Conservation (phyloP, 2,329 filamentous ascomycete genomes). For the Sporothrix euskadiensis region DNA sequence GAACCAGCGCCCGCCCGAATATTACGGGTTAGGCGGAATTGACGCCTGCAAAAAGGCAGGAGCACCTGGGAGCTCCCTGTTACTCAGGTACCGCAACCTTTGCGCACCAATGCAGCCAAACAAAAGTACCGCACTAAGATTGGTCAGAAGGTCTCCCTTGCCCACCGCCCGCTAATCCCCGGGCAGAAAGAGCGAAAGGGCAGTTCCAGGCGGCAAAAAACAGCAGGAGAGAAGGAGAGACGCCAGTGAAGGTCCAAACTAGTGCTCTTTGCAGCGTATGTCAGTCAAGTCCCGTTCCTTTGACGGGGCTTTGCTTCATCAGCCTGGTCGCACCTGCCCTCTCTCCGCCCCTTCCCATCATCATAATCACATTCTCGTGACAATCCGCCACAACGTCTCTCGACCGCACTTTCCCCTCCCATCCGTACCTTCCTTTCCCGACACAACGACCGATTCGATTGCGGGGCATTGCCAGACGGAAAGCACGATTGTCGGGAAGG, state of each 20-base stretch:
- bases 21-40: conserved; percentile 3
- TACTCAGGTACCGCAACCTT: neutral
- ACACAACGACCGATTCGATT: neutral
- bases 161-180: neutral
- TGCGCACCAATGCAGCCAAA: neutral
- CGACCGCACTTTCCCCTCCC: neutral
- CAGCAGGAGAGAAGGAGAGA: neutral
- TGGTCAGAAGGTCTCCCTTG: neutral
- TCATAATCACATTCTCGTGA: conserved; percentile 16
- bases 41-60: neutral
- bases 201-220: neutral
- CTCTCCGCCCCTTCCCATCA: conserved; percentile 14
- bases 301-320: conserved; percentile 19
- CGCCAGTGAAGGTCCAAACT: neutral
- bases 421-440: conserved; percentile 1
- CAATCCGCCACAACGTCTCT: conserved; percentile 15
- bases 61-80: neutral
- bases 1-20: conserved; percentile 1
- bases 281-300: conserved; percentile 1
- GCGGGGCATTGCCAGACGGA: neutral
- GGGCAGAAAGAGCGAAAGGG: neutral
- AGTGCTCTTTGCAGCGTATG: conserved; percentile 17
- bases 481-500: neutral
- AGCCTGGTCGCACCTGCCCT: conserved; percentile 24
- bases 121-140: conserved; percentile 1